A percentile compares a stretch with the other conserved stretches of the same genome.
Conservation (phyloP, 306 rosid genomes). For the Cotoneaster glaucophyllus region DNA sequence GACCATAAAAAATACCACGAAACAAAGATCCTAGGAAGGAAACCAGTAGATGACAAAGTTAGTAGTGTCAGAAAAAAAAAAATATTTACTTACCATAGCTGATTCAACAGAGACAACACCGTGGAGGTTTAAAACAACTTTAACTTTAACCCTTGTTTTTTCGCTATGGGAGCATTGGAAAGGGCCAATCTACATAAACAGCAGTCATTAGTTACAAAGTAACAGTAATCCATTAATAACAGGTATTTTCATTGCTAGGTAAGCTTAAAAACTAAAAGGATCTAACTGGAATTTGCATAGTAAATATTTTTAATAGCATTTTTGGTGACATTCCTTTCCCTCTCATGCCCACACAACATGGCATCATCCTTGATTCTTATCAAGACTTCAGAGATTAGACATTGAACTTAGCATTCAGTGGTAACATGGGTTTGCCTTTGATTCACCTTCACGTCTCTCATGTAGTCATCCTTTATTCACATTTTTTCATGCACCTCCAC, state of each 20-base stretch:
- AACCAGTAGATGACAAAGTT: slow-evolving; percentile 12
- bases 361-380: not conserved
- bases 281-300: not conserved
- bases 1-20: not conserved
- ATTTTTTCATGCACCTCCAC: not conserved
- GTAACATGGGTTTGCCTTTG: not conserved
- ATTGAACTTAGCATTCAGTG: not conserved
- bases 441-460: not conserved
- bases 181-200: slow-evolving; percentile 77
- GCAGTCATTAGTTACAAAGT: not conserved
- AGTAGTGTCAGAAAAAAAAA: slow-evolving; percentile 10
- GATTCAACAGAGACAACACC: slow-evolving; percentile 78
- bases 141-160: slow-evolving; percentile 70
- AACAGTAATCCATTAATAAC: not conserved
- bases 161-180: slow-evolving; percentile 46
- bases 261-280: not conserved
- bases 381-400: not conserved
- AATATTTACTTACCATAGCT: slow-evolving; percentile 56
- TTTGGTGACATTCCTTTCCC: not conserved
- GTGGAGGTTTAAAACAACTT: slow-evolving; percentile 64
- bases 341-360: not conserved
- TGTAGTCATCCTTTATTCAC: not conserved
- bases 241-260: not conserved
- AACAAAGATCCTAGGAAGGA: slow-evolving; percentile 8
- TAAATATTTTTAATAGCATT: not conserved